These are phyloP conservation scores for Pezicula neosporulosa DNA, from an alignment of 2,329 filamentous ascomycete species.

Conservation along the genomic window DNA sequence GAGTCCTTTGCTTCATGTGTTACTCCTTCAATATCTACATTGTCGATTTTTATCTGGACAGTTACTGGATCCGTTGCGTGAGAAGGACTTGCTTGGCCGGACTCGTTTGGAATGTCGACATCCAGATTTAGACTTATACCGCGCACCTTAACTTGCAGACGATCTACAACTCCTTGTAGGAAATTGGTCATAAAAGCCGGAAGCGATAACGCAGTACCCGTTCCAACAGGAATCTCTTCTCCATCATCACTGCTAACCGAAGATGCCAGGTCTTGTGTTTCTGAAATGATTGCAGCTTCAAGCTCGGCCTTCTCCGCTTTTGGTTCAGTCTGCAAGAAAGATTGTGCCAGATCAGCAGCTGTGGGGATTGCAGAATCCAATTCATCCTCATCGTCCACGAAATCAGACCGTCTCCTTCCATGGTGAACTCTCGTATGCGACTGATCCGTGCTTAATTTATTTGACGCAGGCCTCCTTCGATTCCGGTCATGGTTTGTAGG, in stretches of 20 bases:
- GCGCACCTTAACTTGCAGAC: constrained; percentile 63
- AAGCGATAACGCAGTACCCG: constrained; percentile 65
- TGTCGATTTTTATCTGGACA: constrained; percentile 61
- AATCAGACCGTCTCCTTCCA: constrained; percentile 6
- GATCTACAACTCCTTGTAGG: constrained; percentile 70
- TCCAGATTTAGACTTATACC: constrained; percentile 66
- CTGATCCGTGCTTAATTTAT: not conserved
- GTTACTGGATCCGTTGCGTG: constrained; percentile 51
- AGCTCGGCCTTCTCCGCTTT: constrained; percentile 62
- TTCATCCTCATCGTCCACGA: constrained; percentile 13
- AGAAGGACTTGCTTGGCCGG: constrained; percentile 30
- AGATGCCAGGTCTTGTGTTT: constrained; percentile 61
- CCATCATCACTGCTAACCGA: constrained; percentile 57
- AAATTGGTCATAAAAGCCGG: constrained; percentile 70
- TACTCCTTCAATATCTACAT: constrained; percentile 65
- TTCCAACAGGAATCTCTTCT: constrained; percentile 60
- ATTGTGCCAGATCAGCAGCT: constrained; percentile 70
- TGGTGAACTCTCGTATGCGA: constrained; percentile 4
- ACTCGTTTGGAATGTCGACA: constrained; percentile 50
- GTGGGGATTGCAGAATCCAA: constrained; percentile 55
- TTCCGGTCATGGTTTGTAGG: constrained; percentile 28
- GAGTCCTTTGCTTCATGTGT: constrained; percentile 32
- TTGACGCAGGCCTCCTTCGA: constrained; percentile 18
- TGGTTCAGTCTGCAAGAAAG: constrained; percentile 72
- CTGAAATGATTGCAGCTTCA: constrained; percentile 63